Conservation (phyloP, 495 filamentous ascomycete species). For the Hypoxylon lenormandii region DNA sequence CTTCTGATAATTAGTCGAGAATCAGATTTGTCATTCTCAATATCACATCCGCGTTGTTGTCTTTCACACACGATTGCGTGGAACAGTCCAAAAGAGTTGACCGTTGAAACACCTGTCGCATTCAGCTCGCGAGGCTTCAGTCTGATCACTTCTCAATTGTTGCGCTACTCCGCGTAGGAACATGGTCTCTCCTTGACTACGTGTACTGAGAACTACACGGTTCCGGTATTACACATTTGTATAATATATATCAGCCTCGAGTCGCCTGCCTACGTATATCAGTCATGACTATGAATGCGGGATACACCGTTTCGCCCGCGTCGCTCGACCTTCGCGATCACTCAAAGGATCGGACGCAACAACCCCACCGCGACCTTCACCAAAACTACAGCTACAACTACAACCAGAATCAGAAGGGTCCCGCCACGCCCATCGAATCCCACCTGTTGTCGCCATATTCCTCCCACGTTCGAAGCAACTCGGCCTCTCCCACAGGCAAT, state of each 20-base stretch:
- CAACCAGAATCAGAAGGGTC: conserved; percentile 38
- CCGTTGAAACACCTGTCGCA: conserved; percentile 19
- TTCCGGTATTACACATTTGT: conserved; percentile 34
- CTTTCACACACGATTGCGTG: conserved; percentile 9
- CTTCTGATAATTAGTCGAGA: conserved; percentile 34
- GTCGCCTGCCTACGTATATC: conserved; percentile 29
- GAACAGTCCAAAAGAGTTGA: conserved; percentile 26
- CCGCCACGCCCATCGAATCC: conserved; percentile 44
- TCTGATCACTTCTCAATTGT: conserved; percentile 14
- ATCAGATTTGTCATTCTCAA: conserved; percentile 13
- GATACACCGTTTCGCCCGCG: conserved; percentile 52
- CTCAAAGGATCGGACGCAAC: conserved; percentile 42
- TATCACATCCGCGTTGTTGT: conserved; percentile 13
- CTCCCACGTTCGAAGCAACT: conserved; percentile 53
- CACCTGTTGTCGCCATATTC: conserved; percentile 58
- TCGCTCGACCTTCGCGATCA: conserved; percentile 49
- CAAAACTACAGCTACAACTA: conserved; percentile 37
- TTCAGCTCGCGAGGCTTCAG: conserved; percentile 42
- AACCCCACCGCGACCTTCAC: conserved; percentile 36
- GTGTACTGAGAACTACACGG: conserved; percentile 33
- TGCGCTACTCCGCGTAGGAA: conserved; percentile 30
- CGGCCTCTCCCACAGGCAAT: conserved; percentile 56
- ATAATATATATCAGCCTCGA: conserved; percentile 44
- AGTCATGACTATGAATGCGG: conserved; percentile 50
- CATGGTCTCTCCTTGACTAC: conserved; percentile 42